Conservation (phyloP, 2,329 filamentous ascomycete species). For the Shiraia sp. region DNA sequence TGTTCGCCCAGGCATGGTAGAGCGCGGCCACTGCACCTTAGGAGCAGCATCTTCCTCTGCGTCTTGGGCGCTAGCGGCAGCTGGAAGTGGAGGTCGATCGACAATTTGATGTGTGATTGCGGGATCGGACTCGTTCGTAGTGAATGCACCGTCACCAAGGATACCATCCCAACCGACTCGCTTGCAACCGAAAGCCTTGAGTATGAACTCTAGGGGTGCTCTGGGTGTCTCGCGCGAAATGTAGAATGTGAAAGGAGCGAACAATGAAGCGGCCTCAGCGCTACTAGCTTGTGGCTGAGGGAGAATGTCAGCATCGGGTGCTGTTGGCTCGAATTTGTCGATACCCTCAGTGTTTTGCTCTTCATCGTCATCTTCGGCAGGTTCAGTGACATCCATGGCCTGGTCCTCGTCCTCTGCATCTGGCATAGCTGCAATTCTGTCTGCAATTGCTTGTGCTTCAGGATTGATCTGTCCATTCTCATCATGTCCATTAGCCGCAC, state of each 20-base stretch:
- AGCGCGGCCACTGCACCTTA: constrained; percentile 59
- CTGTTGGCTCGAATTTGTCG: constrained; percentile 88
- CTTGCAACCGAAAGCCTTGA: constrained; percentile 94
- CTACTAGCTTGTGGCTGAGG: constrained; percentile 73
- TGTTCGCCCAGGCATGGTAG: constrained; percentile 83
- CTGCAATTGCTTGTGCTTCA: constrained; percentile 54
- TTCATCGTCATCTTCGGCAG: constrained; percentile 30
- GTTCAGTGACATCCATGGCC: constrained; percentile 11
- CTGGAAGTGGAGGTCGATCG: constrained; percentile 74
- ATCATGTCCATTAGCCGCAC: constrained; percentile 29
- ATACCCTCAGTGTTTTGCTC: constrained; percentile 58
- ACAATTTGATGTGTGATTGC: constrained; percentile 96
- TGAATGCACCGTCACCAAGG: constrained; percentile 89
- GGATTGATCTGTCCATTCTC: constrained; percentile 38
- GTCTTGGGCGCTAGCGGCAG: constrained; percentile 52
- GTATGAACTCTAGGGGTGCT: constrained; percentile 86
- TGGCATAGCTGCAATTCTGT: constrained; percentile 46
- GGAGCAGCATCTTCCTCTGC: constrained; percentile 54
- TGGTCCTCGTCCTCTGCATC: constrained; percentile 48
- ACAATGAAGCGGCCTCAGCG: constrained; percentile 73
- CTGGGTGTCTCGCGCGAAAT: constrained; percentile 92
- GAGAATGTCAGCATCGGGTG: constrained; percentile 81
- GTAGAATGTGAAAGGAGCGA: constrained; percentile 87
- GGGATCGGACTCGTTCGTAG: constrained; percentile 82
- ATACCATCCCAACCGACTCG: constrained; percentile 93